Percentiles rank a stretch among this genome's conserved stretches.
These are phyloP conservation scores for Ceratocystis diversiconidia DNA, from an alignment of 2,329 filamentous ascomycete species.

Conservation along the genomic window DNA sequence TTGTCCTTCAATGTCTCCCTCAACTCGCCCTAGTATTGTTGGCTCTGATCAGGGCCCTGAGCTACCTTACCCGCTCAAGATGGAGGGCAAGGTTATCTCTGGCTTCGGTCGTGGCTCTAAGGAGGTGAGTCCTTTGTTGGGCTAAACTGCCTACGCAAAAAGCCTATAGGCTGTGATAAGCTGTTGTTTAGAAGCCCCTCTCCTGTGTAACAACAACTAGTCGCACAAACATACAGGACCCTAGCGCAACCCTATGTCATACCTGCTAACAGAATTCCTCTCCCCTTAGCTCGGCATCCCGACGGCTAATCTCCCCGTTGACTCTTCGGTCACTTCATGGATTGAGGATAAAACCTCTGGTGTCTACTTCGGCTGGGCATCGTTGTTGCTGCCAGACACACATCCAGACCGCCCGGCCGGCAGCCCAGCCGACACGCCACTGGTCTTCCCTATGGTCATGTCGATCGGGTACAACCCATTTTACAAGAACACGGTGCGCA, in stretches of 20 bases:
- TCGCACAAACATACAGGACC: background rate
- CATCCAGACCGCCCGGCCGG: constrained; percentile 31
- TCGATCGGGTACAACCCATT: constrained; percentile 94
- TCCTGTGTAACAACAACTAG: background rate
- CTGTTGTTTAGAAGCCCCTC: background rate
- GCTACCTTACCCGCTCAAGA: constrained; percentile 64
- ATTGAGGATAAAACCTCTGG: constrained; percentile 54
- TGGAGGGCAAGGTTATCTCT: constrained; percentile 77
- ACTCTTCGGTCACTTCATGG: constrained; percentile 45
- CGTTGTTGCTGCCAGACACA: constrained; percentile 44
- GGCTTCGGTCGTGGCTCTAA: constrained; percentile 90
- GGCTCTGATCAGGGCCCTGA: constrained; percentile 61
- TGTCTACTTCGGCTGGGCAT: constrained; percentile 88
- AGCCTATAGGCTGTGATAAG: background rate
- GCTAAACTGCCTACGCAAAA: too few relatives aligned
- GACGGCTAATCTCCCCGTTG: constrained; percentile 80
- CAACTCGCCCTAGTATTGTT: constrained; percentile 47
- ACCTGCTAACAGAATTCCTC: background rate
- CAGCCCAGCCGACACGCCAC: constrained; percentile 22
- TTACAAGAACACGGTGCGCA: constrained; percentile 80
- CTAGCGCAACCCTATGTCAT: background rate
- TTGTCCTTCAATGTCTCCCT: background rate
- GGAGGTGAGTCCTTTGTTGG: constrained; percentile 43
- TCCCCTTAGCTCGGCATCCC: constrained; percentile 69
- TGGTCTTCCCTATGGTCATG: constrained; percentile 75